Evolutionary conservation across 2,329 filamentous ascomycete species (phyloP).

Genomic region (Ophiobolus disseminans): DNA sequence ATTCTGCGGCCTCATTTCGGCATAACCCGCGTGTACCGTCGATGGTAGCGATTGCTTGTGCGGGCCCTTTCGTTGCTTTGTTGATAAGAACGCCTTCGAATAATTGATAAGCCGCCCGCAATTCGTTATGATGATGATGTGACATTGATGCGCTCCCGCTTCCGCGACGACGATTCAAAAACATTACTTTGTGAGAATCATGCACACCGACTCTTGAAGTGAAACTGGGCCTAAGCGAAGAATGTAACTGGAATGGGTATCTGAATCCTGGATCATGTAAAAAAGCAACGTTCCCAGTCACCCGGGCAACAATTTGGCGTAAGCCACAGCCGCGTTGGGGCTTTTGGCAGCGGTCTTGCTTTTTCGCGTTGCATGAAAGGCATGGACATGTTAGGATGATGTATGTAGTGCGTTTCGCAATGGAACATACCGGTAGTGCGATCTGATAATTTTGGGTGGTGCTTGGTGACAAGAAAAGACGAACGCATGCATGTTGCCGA

Average conservation of each 20-base stretch:
- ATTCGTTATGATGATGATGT: background rate
- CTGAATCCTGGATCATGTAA: background rate
- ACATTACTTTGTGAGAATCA: background rate
- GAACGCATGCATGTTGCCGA: no score
- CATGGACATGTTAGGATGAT: slow-evolving; percentile 1
- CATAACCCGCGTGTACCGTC: slow-evolving; percentile 6
- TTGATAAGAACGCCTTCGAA: background rate
- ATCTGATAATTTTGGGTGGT: no score
- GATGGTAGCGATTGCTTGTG: background rate
- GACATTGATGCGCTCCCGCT: no score
- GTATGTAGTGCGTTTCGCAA: no score
- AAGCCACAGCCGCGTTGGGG: slow-evolving; percentile 6
- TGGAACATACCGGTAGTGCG: no score
- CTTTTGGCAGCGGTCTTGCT: slow-evolving; percentile 2
- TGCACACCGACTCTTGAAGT: background rate
- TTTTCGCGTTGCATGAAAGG: background rate
- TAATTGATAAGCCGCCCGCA: background rate
- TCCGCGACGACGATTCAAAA: no score
- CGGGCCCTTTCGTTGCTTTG: background rate
- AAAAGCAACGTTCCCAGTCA: slow-evolving; percentile 7
- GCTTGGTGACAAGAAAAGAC: no score
- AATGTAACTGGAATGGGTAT: slow-evolving; percentile 1
- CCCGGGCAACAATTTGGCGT: slow-evolving; percentile 2
- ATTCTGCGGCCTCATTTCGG: slow-evolving; percentile 8
- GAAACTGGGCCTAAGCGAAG: background rate